These are phyloP conservation scores for Globisporangium barbulae DNA, from an alignment of 352 stramenopile species.

Conservation along the genomic window DNA sequence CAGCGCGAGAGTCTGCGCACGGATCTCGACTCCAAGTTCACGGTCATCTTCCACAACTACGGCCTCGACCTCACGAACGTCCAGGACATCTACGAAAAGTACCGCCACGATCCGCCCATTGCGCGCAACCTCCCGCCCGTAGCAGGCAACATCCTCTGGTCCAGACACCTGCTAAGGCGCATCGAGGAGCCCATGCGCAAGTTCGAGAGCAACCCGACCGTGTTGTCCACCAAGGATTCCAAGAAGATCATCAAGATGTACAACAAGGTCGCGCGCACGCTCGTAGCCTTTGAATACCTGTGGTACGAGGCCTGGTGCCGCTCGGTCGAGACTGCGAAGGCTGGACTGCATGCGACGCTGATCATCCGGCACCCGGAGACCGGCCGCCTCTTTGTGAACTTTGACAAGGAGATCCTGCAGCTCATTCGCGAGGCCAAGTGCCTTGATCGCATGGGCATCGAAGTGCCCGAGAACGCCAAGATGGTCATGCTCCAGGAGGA, in stretches of 20 bases:
- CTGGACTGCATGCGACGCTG: conserved; percentile 74
- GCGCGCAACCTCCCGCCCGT: conserved; percentile 81
- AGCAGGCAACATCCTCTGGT: conserved; percentile 86
- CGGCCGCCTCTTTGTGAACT: conserved; percentile 82
- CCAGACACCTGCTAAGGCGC: conserved; percentile 73
- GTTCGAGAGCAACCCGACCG: conserved; percentile 80
- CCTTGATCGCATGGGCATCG: conserved; percentile 76
- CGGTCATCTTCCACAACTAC: conserved; percentile 91
- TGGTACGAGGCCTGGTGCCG: conserved; percentile 89
- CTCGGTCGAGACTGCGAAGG: conserved; percentile 73
- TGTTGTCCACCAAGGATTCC: conserved; percentile 83
- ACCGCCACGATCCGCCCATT: conserved; percentile 81
- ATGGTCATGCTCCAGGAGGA: conserved; percentile 87
- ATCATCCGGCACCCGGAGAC: conserved; percentile 82
- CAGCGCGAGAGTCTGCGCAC: conserved; percentile 78
- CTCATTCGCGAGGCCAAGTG: conserved; percentile 85
- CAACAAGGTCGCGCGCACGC: conserved; percentile 86
- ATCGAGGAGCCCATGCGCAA: conserved; percentile 89
- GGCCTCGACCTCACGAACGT: conserved; percentile 82
- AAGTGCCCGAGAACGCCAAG: conserved; percentile 77
- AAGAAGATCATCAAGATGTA: conserved; percentile 92
- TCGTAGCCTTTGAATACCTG: conserved; percentile 89
- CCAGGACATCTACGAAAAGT: conserved; percentile 84
- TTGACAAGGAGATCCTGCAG: conserved; percentile 87
- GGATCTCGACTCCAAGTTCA: conserved; percentile 89